A percentile compares a stretch with the other conserved stretches of the same genome.
phyloP scores from a whole-genome alignment of 768 basidiomycete genomes.

The Pulveroboletus frians region DNA sequence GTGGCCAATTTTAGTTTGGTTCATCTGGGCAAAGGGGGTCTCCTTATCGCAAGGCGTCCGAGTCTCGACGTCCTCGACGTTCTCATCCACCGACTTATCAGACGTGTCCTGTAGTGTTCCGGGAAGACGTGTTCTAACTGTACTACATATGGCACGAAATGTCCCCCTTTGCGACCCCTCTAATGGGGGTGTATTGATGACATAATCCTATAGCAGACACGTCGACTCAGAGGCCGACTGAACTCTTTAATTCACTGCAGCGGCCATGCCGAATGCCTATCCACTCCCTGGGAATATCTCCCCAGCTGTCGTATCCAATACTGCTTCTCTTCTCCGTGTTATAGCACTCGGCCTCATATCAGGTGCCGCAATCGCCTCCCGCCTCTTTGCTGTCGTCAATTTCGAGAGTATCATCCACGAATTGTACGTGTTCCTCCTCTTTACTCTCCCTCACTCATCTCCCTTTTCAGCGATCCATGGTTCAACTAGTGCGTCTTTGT shows the following conservation, averaged over 20 bases:
- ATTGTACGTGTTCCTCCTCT: constrained; percentile 59
- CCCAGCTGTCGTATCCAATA: constrained; percentile 72
- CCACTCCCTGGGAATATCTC: constrained; percentile 68
- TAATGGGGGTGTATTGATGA: constrained; percentile 6
- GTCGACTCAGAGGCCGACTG: constrained; percentile 10
- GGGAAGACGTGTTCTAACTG: no score
- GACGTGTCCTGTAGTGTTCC: no score
- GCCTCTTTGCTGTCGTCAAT: constrained; percentile 95
- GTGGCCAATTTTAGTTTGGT: constrained; percentile 1
- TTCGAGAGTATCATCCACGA: constrained; percentile 99
- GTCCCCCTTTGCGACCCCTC: constrained; percentile 6
- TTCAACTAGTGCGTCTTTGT: constrained; percentile 85
- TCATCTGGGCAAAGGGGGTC: constrained; percentile 4
- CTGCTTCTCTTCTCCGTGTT: constrained; percentile 86
- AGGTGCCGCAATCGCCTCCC: constrained; percentile 89
- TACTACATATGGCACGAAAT: no score
- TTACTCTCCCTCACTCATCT: not conserved
- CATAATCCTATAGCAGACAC: constrained; percentile 18
- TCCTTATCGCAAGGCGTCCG: no score
- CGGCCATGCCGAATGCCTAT: constrained; percentile 71
- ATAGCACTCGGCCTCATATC: constrained; percentile 88
- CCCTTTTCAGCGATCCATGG: constrained; percentile 82
- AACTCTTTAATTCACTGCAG: constrained; percentile 7
- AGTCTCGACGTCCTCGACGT: no score
- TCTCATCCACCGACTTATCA: no score